Evolutionary conservation across 164 flowering plant species (phyloP), one percentile per base, ranked within the genome.

Genomic region (Chimonanthus salicifolius): DNA sequence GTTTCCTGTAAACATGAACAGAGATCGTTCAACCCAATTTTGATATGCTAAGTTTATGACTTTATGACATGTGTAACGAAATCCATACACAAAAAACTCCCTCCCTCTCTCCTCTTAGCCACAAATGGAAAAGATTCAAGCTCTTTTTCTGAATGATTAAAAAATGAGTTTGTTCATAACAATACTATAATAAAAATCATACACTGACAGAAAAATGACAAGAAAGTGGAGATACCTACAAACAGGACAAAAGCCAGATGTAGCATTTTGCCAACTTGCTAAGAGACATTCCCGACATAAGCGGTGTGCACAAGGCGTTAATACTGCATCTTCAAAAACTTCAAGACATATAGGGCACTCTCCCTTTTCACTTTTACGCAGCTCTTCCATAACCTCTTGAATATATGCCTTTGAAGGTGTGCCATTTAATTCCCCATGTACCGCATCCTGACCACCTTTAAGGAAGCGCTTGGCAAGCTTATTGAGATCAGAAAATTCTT

Each of bases 281-380:
- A 95, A 81, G 18, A 95, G 91, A 69, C 99, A 93, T 80, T 95
- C 98, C 60, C 99, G 90, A 76, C 99, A 95, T 68, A 95, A 70
- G 8, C 92, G 86, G 74, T 95, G 99, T 81, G 98, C 98, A 88
- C 99, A 95, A 72, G 99, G 97, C 69, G 98, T 95, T 82, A 95
- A 85, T 15, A 95, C 95, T 70, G 98, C 94, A 92, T 95, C 99
- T 84, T 95, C 99, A 85, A 87, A 90, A 82, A 92, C 92, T 86
- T 95, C 98, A 71, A 95, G 95, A 81, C 99, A 95, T 73, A 95
- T 95, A 50, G 99, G 99, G 68, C 99, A 95, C 80, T 95, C 99
- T 75, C 97, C 97, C 46, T 88, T 80, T 67, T 90, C 97, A 62
- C 99, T 97, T 69, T 87, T 93, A 6, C 89, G 89, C 50, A 95